Evolutionary conservation across 345 rosid species (phyloP), one percentile per base, ranked within the genome.

Genomic region (Mangifera indica): DNA sequence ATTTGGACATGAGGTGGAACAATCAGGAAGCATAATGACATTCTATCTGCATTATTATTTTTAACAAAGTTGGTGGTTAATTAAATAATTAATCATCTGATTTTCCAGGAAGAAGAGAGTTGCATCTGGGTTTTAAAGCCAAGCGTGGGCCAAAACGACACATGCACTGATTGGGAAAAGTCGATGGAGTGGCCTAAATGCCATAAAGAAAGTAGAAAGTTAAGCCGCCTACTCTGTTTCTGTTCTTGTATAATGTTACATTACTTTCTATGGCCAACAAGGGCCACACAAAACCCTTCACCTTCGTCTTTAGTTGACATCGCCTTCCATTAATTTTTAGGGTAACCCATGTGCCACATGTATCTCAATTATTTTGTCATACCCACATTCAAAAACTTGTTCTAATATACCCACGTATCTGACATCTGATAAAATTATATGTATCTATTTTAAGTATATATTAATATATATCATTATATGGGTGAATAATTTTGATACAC

Each of bases 301-400:
- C 32, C 32, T 29, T 29, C 32, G 3, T 29, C 32, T 3, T 29
- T 29, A n/a, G n/a, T n/a, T n/a, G n/a, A n/a, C 64, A 25, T 9
- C 9, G 21, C 37, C 21, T n/a, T n/a, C n/a, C n/a, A n/a, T n/a
- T 29, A 37, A 37, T 37, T 7, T 54, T 54, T 20, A 46, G 21
- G 48, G 67, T 60, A 71, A 60, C 66, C 74, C 67, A 71, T 60
- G 74, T 60, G 74, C n/a, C 60, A 60, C 58, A 60, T 60, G 66
- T 48, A 15, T 45, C 34, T 26, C 73, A 70, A 44, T 61, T 11
- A 58, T 59, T 29, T 46, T 56, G 15, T 12, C 40, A 18, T 9
- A 54, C 34, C 49, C 71, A 53, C 32, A 29, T 29, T 1, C 3
- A 1, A 29, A 29, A 29, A 29, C 32, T 29, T 29, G 32, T 3